Base-by-base conservation (phyloP, 1,284 basidiomycete species). In the Pseudozyma flocculosa region DNA sequence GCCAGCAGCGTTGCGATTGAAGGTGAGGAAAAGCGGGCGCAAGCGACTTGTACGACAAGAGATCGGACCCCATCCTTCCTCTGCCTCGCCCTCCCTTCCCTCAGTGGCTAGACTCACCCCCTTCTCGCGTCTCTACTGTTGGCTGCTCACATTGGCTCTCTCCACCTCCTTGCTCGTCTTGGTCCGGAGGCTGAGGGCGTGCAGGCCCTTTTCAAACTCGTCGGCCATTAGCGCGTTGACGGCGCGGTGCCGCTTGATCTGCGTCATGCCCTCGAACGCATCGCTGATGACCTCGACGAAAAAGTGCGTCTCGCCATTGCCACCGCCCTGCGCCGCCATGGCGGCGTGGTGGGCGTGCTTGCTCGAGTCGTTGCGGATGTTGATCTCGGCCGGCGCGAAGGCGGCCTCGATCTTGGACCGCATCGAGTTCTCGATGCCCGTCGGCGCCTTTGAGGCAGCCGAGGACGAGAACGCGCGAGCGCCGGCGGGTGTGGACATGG, bases 331-430 rank as follows among this genome's bases (percentile, higher is more conserved):
- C 2, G 75, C 75, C 3, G 56, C 73, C 75, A 77, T 77, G n/a
- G 75, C 75, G 7, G 75, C 75, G 50, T 77, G 75, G 50, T 77
- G 75, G 0, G 75, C 70, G 44, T 77, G 75, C 51, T 72, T 75
- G 47, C 54, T 49, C 2, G 67, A 70, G 45, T 73, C 72, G 58
- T 73, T 73, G 37, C 72, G 50, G 47, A 73, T 70, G 32, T 50
- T 50, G 30, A 73, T 42, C 44, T 61, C 47, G 36, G 53, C 44
- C 4, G 71, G 70, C 5, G 51, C 55, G 43, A 73, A 64, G 22
- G 58, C 54, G 24, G 42, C 34, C 22, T 50, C 39, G 32, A 73
- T 55, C 47, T 73, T 73, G 50, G 38, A 39, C 23, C 62, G 54
- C 64, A 73, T 73, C 29, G 70, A 61, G 1, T 42, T 7, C 19